These are phyloP conservation scores for Rhinocladiella mackenziei DNA, from an alignment of 2,329 filamentous ascomycete species.

Conservation along the genomic window DNA sequence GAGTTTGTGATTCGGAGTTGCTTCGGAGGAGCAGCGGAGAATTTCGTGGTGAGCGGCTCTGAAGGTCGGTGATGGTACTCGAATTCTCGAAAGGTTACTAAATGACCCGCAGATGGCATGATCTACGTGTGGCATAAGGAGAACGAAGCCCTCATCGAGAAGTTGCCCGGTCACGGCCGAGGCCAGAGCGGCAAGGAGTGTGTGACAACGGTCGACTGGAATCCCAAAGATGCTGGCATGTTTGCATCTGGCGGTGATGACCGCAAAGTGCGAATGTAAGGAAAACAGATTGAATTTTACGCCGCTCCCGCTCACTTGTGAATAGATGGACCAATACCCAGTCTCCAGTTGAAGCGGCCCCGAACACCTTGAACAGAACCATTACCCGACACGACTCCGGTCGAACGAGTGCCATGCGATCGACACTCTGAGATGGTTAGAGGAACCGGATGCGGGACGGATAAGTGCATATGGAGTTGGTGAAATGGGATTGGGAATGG, in stretches of 20 bases:
- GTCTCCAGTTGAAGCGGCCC: slow-evolving; percentile 17
- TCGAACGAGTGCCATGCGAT: slow-evolving; percentile 41
- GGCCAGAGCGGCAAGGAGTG: slow-evolving; percentile 48
- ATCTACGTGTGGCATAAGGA: slow-evolving; percentile 91
- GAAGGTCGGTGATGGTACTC: slow-evolving; percentile 59
- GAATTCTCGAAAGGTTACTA: slow-evolving; percentile 27
- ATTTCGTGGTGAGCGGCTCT: slow-evolving; percentile 86
- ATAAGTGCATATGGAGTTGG: slow-evolving; percentile 9
- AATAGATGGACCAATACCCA: slow-evolving; percentile 32
- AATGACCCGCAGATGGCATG: slow-evolving; percentile 51
- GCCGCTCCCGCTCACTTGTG: slow-evolving; percentile 22
- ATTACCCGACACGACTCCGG: slow-evolving; percentile 36
- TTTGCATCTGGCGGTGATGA: slow-evolving; percentile 93
- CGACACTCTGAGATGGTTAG: slow-evolving; percentile 30
- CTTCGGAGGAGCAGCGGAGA: slow-evolving; percentile 87
- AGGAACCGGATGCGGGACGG: neutral
- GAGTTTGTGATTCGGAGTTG: slow-evolving; percentile 74
- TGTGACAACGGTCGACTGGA: slow-evolving; percentile 88
- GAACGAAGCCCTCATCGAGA: slow-evolving; percentile 70
- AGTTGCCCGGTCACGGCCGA: slow-evolving; percentile 67
- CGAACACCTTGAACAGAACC: slow-evolving; percentile 32
- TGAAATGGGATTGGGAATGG: slow-evolving; percentile 7
- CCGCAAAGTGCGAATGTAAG: slow-evolving; percentile 77
- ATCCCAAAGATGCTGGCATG: slow-evolving; percentile 73
- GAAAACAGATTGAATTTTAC: slow-evolving; percentile 27